Evolutionary conservation across 2,329 filamentous ascomycete species (phyloP).

Genomic region (Nothophoma quercina): DNA sequence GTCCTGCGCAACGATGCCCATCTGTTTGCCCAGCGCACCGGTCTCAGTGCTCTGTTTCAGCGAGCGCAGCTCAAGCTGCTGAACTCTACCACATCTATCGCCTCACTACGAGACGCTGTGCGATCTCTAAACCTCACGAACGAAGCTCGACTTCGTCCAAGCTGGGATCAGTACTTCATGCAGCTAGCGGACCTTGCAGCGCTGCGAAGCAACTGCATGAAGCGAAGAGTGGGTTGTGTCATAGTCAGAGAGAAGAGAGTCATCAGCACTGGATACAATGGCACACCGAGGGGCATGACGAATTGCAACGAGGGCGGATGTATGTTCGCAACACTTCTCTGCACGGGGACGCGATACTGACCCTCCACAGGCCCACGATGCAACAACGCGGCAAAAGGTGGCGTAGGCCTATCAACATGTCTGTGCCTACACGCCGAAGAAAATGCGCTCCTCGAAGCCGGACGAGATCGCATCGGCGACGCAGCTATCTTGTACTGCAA

Average conservation of each 20-base stretch:
- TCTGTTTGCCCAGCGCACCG: slow-evolving; percentile 71
- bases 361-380: slow-evolving; percentile 67
- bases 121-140: slow-evolving; percentile 78
- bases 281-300: slow-evolving; percentile 84
- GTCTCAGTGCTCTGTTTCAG: slow-evolving; percentile 78
- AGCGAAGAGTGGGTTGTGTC: slow-evolving; percentile 92
- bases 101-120: slow-evolving; percentile 76
- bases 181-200: slow-evolving; percentile 90
- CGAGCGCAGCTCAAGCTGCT: slow-evolving; percentile 84
- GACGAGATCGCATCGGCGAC: slow-evolving; percentile 84
- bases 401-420: slow-evolving; percentile 81
- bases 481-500: slow-evolving; percentile 90
- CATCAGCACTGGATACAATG: slow-evolving; percentile 96
- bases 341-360: slow-evolving; percentile 2
- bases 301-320: slow-evolving; percentile 97
- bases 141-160: slow-evolving; percentile 80
- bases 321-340: slow-evolving; percentile 34
- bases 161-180: slow-evolving; percentile 99
- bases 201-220: slow-evolving; percentile 96
- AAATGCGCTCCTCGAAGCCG: slow-evolving; percentile 93
- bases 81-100: slow-evolving; percentile 78
- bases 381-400: slow-evolving; percentile 75
- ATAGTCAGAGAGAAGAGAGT: slow-evolving; percentile 86
- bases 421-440: slow-evolving; percentile 98
- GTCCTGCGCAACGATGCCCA: slow-evolving; percentile 73